Base-by-base conservation (phyloP, 352 stramenopile genomes). In the Globisporangium echinulatum region DNA sequence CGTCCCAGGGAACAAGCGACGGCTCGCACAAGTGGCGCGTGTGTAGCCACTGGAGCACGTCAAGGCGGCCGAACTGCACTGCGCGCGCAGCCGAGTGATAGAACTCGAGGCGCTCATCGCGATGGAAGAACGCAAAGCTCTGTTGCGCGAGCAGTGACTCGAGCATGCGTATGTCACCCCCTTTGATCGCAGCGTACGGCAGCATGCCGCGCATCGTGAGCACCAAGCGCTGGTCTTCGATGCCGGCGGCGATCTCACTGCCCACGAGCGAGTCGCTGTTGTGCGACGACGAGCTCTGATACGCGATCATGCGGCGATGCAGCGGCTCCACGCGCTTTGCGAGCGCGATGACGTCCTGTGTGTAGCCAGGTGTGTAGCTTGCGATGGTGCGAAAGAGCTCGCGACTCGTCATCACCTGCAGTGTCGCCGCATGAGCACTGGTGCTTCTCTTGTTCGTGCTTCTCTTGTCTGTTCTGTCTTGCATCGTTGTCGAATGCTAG, bases 21-120 rank as follows among this genome's bases (percentile, higher is more conserved):
- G 44, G 17, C 53, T 50, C 17, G 3, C 40, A 2, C 2, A 36
- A 14, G n/a, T 42, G 42, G 5, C 39, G 17, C n/a, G 33, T 40
- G 14, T 58, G 53, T 13, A 58, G 25, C 53, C 53, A 58, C 39
- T 58, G 37, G 44, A 58, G 44, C 38, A 58, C 48, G 11, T 58
- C 38, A 7, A 58, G 53, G 37, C 25, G 40, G n/a, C 53, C 53
- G 25, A 44, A 55, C 15, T 55, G 50, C 36, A 55, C 50, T 2
- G 37, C 50, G 11, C 33, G 33, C 2, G 14, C 37, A 7, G 42
- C 33, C 15, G 42, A 33, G 37, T 55, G 17, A 5, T 13, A 13
- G 36, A 55, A 55, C 36, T 42, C 33, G 50, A 55, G 50, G 14
- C 44, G 43, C 13, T 55, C 37, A 15, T 55, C 19, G 7, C 7